Evolutionary conservation across 2,329 filamentous ascomycete genomes (phyloP), one percentile per base, ranked within the genome.

Genomic region (Aspergillus tamarii): DNA sequence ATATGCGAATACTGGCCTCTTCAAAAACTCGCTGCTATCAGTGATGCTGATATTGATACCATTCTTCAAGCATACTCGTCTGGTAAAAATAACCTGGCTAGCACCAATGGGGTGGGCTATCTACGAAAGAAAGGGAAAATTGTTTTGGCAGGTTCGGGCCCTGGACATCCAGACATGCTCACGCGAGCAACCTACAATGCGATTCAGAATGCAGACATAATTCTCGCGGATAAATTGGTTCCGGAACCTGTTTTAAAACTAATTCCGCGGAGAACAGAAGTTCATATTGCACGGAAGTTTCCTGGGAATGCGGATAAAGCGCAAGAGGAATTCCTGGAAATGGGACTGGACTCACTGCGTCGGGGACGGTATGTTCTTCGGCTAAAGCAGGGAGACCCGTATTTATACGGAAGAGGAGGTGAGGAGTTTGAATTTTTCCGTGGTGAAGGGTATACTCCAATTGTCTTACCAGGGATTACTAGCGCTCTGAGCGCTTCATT

Each of bases 1-100:
- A 93, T 99, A 59, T 99, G 95, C 84, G 95, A 99, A 82, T 99
- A 99, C 80, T 99, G 95, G 95, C 94, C 95, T 1, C 84, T 99
- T 30, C 89, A 89, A 67, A 88, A 91, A 21, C 85, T 99, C 1
- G 93, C 93, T 9, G 84, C 85, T 46, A 90, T 98, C 67, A 90
- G 87, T 4, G 92, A 97, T 72, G 85, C 85, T 10, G 94, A 98
- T 69, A 88, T 97, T 8, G 88, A 92, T 19, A 77, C 81, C 14
- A 87, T 98, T 0, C 84, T 99, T n/a, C 82, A 86, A 66, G 88
- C 91, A 2, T 97, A 96, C 61, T 78, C 75, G 11, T 71, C 76
- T 23, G 73, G 72, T 39, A 75, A 73, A 41, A 66, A 67, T 2
- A 69, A 69, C 34, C 57, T 60, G 30, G 71, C 61, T 11, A 65